These are phyloP conservation scores for Sarocladium kiliense DNA, from an alignment of 2,329 filamentous ascomycete genomes.

Conservation along the genomic window DNA sequence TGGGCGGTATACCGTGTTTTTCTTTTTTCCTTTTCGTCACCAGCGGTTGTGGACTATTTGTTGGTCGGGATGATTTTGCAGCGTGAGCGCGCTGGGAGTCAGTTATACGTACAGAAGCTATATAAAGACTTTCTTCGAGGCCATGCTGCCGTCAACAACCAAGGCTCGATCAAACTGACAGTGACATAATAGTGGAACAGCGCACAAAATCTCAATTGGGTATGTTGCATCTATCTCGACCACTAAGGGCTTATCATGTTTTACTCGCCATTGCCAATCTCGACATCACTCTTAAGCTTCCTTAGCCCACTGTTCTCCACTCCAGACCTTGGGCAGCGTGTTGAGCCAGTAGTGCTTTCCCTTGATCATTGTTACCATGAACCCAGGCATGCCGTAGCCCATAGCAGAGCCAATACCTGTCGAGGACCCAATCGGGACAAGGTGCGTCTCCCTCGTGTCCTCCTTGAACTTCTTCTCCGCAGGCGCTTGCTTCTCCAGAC, in stretches of 20 bases:
- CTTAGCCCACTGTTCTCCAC: constrained; percentile 45
- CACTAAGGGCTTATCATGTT: background rate
- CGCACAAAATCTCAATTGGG: background rate
- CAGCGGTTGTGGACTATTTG: background rate
- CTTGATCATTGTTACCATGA: constrained; percentile 43
- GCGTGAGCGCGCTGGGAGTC: background rate
- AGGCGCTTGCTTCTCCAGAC: constrained; percentile 13
- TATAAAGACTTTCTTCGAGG: too few species aligned
- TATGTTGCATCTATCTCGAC: background rate
- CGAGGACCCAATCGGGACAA: constrained; percentile 40
- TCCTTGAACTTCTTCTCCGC: constrained; percentile 29
- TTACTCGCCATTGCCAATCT: background rate
- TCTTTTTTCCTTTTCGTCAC: background rate
- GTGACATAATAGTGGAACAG: too few species aligned
- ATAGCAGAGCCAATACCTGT: constrained; percentile 39
- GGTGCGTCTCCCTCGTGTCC: constrained; percentile 37
- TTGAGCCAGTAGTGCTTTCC: constrained; percentile 47
- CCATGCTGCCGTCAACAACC: too few species aligned
- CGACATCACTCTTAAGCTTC: constrained; percentile 18
- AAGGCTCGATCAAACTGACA: too few species aligned
- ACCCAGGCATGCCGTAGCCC: constrained; percentile 37
- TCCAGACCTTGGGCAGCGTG: constrained; percentile 43
- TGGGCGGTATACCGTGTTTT: background rate
- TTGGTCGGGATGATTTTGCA: background rate
- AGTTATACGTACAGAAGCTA: too few species aligned